Evolutionary conservation across 2,329 filamentous ascomycete species (phyloP).

Genomic region (Sclerotinia glacialis): DNA sequence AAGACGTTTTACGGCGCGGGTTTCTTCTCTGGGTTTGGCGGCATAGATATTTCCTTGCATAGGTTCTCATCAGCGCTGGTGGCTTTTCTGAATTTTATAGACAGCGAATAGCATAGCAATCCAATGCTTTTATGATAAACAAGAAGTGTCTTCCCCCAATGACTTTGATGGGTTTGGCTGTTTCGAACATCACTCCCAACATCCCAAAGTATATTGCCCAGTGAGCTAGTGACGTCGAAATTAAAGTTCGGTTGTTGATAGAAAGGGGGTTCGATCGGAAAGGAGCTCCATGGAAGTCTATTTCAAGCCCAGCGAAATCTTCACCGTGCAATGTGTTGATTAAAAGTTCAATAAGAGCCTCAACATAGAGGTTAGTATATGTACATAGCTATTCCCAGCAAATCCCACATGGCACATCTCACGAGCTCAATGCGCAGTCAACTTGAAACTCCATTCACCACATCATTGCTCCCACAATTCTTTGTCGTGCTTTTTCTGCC

Average conservation of each 20-base stretch:
- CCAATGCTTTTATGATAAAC: not conserved
- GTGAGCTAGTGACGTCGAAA: too few species aligned
- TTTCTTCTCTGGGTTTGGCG: not conserved
- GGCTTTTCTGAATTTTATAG: slow-evolving; percentile 3
- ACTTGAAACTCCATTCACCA: not conserved
- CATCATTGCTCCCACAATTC: slow-evolving; percentile 14
- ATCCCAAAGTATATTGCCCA: not conserved
- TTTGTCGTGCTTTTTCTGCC: slow-evolving; percentile 9
- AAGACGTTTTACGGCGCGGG: not conserved
- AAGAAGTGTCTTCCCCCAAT: too few species aligned
- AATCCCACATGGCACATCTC: not conserved
- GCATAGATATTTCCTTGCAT: slow-evolving; percentile 12
- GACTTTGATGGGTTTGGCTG: not conserved
- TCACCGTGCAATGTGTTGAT: not conserved
- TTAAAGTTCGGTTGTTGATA: too few species aligned
- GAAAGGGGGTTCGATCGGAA: not conserved
- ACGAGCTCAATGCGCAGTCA: not conserved
- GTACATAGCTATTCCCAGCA: not conserved
- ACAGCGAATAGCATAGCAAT: not conserved
- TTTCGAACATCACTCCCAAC: not conserved
- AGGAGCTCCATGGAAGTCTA: too few species aligned
- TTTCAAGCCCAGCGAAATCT: not conserved
- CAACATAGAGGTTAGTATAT: not conserved
- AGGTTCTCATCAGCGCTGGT: slow-evolving; percentile 6
- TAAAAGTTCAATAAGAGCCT: not conserved